Evolutionary conservation across 164 flowering plant genomes (phyloP).

Genomic region (Platanus orientalis): DNA sequence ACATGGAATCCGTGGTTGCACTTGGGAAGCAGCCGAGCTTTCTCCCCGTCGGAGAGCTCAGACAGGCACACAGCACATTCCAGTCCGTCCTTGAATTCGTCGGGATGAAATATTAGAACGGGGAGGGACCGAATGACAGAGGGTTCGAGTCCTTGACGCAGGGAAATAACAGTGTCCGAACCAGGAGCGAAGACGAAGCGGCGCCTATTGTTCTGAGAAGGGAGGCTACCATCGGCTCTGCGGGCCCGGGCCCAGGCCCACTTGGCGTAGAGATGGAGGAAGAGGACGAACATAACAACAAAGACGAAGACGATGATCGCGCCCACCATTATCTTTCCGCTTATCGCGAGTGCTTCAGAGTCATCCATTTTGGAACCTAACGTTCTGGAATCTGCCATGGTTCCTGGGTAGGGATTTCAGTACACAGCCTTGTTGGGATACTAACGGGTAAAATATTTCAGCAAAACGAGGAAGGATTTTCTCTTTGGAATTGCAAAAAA

Average conservation of each 20-base stretch:
- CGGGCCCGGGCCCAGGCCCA: conserved; percentile 70
- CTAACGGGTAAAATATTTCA: too few species aligned
- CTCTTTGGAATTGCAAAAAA: too few species aligned
- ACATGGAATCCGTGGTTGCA: conserved; percentile 82
- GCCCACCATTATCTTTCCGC: conserved; percentile 58
- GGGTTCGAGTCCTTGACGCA: conserved; percentile 49
- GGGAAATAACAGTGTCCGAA: conserved; percentile 20
- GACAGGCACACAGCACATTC: conserved; percentile 77
- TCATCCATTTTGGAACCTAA: conserved; percentile 6
- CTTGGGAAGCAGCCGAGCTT: conserved; percentile 53
- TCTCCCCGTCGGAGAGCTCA: conserved; percentile 59
- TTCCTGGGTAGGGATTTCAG: too few species aligned
- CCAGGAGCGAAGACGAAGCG: conserved; percentile 48
- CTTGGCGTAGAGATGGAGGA: conserved; percentile 73
- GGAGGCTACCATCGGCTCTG: conserved; percentile 17
- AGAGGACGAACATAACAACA: conserved; percentile 50
- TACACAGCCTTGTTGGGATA: too few species aligned
- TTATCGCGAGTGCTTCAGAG: conserved; percentile 25
- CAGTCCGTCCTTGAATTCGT: conserved; percentile 46
- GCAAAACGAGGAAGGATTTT: too few species aligned
- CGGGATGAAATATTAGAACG: conserved; percentile 24
- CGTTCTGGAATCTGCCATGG: too few species aligned
- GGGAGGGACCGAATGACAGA: conserved; percentile 50
- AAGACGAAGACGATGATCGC: conserved; percentile 52
- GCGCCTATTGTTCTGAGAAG: conserved; percentile 19